Percentiles rank a stretch among this genome's conserved stretches.
These are phyloP conservation scores for Lepiota venenata DNA, from an alignment of 768 basidiomycete species.

Conservation along the genomic window DNA sequence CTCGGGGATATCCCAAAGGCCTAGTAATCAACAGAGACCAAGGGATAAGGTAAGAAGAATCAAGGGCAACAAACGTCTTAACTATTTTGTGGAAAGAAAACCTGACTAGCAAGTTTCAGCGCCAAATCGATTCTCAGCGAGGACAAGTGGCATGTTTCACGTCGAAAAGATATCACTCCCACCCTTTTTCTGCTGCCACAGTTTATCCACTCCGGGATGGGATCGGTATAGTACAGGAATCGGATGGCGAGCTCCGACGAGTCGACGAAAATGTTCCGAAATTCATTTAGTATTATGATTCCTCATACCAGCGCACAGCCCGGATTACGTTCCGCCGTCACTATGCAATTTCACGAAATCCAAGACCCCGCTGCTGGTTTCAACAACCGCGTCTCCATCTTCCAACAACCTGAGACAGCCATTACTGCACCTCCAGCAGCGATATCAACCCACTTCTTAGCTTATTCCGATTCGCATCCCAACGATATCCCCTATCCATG, in stretches of 20 bases:
- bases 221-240: neutral
- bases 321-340: no score
- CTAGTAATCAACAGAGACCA: no score
- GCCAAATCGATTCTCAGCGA: neutral
- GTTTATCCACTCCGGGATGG: neutral
- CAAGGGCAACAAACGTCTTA: no score
- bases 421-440: neutral
- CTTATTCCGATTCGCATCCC: neutral
- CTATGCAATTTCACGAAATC: no score
- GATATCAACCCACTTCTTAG: neutral
- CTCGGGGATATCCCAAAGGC: no score
- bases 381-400: neutral
- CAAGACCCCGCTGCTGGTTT: no score
- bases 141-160: neutral
- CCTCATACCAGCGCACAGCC: no score
- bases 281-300: no score
- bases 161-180: neutral
- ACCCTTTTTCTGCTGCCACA: neutral
- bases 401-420: neutral
- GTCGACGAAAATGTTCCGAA: no score
- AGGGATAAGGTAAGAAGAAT: no score
- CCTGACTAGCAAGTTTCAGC: neutral
- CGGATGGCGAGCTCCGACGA: neutral
- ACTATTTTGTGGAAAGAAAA: no score
- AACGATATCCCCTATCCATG: slow-evolving; percentile 4